A percentile compares a stretch with the other conserved stretches of the same genome.
These are phyloP conservation scores for Myxozyma sirexii DNA, from an alignment of 805 yeast species.

Conservation along the genomic window DNA sequence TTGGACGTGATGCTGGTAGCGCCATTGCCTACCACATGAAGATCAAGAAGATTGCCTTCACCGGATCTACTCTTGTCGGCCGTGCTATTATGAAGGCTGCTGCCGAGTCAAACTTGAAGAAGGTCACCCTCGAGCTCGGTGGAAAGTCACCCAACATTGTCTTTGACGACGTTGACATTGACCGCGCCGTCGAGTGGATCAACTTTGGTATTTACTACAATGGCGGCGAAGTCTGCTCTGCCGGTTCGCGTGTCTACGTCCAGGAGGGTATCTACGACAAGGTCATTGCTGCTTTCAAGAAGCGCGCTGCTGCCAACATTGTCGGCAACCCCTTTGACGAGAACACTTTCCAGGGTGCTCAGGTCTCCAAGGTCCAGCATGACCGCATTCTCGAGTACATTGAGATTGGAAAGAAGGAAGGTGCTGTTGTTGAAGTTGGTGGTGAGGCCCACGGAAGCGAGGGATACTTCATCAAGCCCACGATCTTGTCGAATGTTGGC, in stretches of 20 bases:
- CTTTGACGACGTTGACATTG: constrained; percentile 81
- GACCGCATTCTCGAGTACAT: constrained; percentile 77
- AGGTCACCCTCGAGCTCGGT: constrained; percentile 91
- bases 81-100: constrained; percentile 78
- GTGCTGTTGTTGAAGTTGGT: constrained; percentile 81
- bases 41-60: constrained; percentile 89
- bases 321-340: constrained; percentile 86
- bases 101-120: constrained; percentile 79
- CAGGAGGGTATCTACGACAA: constrained; percentile 84
- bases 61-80: constrained; percentile 94
- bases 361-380: constrained; percentile 78
- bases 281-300: constrained; percentile 62
- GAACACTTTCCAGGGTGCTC: constrained; percentile 86
- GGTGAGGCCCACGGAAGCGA: constrained; percentile 74
- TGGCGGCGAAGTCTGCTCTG: constrained; percentile 95
- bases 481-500: constrained; percentile 79
- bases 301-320: constrained; percentile 53
- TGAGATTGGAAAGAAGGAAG: constrained; percentile 76
- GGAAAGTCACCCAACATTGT: constrained; percentile 94
- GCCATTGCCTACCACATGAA: constrained; percentile 76
- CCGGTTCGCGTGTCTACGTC: constrained; percentile 88
- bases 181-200: constrained; percentile 73
- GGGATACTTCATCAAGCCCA: constrained; percentile 60
- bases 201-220: constrained; percentile 85
- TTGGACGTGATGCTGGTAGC: constrained; percentile 82